Evolutionary conservation across 805 yeast genomes (phyloP).

Genomic region (Saturnispora galanensis): DNA sequence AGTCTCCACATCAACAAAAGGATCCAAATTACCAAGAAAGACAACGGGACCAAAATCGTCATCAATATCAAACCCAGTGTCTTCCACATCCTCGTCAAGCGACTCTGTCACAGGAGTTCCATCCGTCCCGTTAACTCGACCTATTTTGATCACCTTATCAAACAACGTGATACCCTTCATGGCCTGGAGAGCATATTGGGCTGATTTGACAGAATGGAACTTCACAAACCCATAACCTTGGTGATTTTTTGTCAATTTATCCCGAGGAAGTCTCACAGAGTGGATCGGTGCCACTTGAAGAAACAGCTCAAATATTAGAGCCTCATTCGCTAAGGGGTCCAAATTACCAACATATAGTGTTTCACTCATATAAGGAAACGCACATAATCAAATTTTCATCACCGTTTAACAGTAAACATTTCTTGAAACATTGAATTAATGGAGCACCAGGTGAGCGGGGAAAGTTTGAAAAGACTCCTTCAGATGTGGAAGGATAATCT

Average conservation of each 20-base stretch:
- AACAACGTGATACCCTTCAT: conserved; percentile 52
- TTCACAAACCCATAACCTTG: conserved; percentile 90
- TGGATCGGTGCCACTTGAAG: conserved; percentile 76
- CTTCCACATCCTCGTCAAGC: conserved; percentile 6
- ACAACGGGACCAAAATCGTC: conserved; percentile 39
- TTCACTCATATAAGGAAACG: conserved; percentile 23
- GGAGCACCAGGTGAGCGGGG: not conserved
- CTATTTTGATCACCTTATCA: conserved; percentile 52
- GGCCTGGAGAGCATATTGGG: conserved; percentile 55
- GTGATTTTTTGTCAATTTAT: conserved; percentile 55
- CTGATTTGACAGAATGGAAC: conserved; percentile 48
- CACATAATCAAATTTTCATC: no score
- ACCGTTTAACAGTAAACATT: not conserved
- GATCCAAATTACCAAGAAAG: conserved; percentile 53
- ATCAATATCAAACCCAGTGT: conserved; percentile 5
- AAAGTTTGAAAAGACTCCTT: not conserved
- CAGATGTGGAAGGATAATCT: not conserved
- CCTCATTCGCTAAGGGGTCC: conserved; percentile 65
- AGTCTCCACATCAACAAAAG: conserved; percentile 50
- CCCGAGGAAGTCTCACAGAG: conserved; percentile 68
- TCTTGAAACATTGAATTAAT: not conserved
- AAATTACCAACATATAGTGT: conserved; percentile 77
- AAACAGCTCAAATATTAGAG: conserved; percentile 68
- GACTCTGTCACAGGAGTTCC: conserved; percentile 3
- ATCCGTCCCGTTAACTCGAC: conserved; percentile 29